These are phyloP conservation scores for Verticillium tricorpus DNA, from an alignment of 2,329 filamentous ascomycete genomes.

Conservation along the genomic window DNA sequence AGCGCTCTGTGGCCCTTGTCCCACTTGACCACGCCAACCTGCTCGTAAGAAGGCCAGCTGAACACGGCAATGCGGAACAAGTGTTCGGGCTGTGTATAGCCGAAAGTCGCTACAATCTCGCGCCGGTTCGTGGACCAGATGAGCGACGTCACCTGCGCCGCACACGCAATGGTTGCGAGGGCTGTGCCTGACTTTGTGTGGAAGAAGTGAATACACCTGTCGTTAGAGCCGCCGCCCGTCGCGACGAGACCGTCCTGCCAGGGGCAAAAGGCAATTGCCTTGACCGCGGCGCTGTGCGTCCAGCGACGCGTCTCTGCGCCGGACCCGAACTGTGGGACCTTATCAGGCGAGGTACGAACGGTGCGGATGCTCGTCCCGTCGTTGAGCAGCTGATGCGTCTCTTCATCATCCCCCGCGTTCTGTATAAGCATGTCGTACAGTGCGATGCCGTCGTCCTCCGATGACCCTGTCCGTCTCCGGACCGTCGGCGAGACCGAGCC, in stretches of 20 bases:
- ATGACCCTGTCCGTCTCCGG: background rate
- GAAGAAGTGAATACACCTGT: slow-evolving; percentile 94
- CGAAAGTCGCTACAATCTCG: slow-evolving; percentile 91
- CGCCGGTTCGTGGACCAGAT: slow-evolving; percentile 83
- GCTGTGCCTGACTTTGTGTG: slow-evolving; percentile 79
- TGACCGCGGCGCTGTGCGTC: slow-evolving; percentile 81
- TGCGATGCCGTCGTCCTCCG: background rate
- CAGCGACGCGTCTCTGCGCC: slow-evolving; percentile 67
- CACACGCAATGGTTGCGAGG: slow-evolving; percentile 86
- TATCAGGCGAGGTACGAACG: slow-evolving; percentile 23
- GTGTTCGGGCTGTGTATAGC: slow-evolving; percentile 88
- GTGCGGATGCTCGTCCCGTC: slow-evolving; percentile 20
- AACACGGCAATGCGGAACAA: slow-evolving; percentile 87
- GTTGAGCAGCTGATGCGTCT: background rate
- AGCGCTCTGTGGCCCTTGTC: slow-evolving; percentile 73
- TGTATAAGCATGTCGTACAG: background rate
- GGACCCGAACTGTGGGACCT: slow-evolving; percentile 42
- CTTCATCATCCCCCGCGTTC: background rate
- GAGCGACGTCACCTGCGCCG: slow-evolving; percentile 87
- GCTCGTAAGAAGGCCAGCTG: slow-evolving; percentile 86
- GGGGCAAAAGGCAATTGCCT: slow-evolving; percentile 94
- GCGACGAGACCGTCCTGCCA: slow-evolving; percentile 87
- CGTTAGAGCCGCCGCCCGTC: slow-evolving; percentile 88
- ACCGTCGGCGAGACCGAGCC: background rate
- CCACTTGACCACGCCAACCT: slow-evolving; percentile 83